Evolutionary conservation across 768 basidiomycete genomes (phyloP).

Genomic region (Suillus variegatus): DNA sequence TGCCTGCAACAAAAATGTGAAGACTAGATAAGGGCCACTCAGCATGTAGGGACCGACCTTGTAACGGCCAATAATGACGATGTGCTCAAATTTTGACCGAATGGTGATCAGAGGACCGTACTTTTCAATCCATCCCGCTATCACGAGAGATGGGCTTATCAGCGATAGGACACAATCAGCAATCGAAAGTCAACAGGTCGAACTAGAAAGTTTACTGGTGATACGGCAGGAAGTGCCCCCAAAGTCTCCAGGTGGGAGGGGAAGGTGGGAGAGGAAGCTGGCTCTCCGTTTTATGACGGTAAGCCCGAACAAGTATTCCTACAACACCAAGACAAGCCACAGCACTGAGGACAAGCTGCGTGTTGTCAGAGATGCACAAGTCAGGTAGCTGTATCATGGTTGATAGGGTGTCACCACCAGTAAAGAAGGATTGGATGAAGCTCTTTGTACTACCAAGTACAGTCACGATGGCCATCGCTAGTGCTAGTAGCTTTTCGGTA

Average conservation of each 20-base stretch:
- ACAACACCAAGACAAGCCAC: background rate
- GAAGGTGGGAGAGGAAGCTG: background rate
- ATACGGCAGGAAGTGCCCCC: background rate
- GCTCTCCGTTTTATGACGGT: background rate
- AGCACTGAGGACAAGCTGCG: background rate
- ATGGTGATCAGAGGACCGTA: background rate
- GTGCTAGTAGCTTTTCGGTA: too few species aligned
- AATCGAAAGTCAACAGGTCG: background rate
- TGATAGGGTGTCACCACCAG: background rate
- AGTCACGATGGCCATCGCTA: background rate
- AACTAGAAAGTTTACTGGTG: background rate
- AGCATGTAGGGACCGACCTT: background rate
- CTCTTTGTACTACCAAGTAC: background rate
- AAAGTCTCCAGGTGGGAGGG: background rate
- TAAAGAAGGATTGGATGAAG: background rate
- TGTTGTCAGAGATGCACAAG: background rate
- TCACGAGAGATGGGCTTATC: background rate
- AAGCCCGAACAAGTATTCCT: background rate
- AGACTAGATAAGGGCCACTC: background rate
- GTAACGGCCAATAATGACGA: background rate
- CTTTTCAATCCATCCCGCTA: background rate
- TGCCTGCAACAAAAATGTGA: background rate
- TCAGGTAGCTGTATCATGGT: background rate
- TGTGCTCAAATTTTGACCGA: background rate
- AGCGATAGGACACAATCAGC: background rate